phyloP scores from a whole-genome alignment of 1,284 basidiomycete genomes.

The Xerocomus tenax region DNA sequence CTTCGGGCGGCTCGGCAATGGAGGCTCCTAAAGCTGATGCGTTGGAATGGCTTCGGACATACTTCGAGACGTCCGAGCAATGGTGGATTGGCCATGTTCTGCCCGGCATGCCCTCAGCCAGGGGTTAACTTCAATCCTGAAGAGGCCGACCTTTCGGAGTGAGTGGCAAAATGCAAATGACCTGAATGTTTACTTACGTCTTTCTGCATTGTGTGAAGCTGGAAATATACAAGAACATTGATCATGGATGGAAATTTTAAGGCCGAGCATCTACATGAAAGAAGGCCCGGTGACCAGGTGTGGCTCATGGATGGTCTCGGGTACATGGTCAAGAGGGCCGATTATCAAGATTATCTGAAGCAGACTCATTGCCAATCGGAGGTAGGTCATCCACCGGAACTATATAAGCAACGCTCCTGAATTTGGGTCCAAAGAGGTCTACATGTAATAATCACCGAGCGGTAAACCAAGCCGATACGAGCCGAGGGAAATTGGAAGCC shows the following conservation, averaged over 20 bases:
- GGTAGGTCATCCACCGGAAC: no score
- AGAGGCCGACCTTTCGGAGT: no score
- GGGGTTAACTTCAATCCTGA: conserved; percentile 5
- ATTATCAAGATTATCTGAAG: neutral
- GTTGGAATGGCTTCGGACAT: no score
- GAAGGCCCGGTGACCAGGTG: neutral
- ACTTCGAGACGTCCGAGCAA: no score
- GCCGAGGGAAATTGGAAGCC: conserved; percentile 2
- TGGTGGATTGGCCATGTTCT: no score
- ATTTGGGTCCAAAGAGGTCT: no score
- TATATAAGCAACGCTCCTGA: no score
- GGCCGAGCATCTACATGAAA: conserved; percentile 6
- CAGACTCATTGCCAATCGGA: neutral
- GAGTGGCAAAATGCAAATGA: no score
- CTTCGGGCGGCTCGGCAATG: no score
- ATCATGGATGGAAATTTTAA: conserved; percentile 17
- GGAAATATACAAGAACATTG: neutral
- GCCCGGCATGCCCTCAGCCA: conserved; percentile 14
- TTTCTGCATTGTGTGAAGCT: no score
- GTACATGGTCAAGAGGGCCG: conserved; percentile 2
- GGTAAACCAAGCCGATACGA: conserved; percentile 2
- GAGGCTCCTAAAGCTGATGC: no score
- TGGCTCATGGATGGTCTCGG: conserved; percentile 12
- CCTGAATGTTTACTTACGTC: no score
- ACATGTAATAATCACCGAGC: conserved; percentile 10